Conservation (phyloP, 2,329 filamentous ascomycete genomes). For the Plenodomus biglobosus region DNA sequence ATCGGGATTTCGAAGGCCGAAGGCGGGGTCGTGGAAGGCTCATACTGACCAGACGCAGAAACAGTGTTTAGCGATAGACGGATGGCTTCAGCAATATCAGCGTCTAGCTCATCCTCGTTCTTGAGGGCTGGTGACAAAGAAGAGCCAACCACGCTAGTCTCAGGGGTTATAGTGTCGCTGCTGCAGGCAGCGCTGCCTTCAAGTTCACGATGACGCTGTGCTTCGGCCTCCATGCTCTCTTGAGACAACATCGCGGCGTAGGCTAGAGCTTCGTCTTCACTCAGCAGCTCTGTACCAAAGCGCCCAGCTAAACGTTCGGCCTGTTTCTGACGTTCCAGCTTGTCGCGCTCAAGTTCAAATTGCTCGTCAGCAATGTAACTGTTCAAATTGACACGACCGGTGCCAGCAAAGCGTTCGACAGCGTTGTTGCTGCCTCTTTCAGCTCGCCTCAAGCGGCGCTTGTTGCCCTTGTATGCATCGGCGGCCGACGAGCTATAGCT, state of each 20-base stretch:
- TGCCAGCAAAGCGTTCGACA: conserved; percentile 61
- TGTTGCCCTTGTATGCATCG: conserved; percentile 72
- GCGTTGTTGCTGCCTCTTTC: conserved; percentile 63
- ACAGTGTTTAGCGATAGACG: conserved; percentile 51
- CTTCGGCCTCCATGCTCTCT: conserved; percentile 55
- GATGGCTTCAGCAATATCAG: conserved; percentile 65
- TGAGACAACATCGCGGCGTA: conserved; percentile 65
- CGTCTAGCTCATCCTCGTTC: conserved; percentile 55
- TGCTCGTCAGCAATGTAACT: conserved; percentile 87
- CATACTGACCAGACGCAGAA: conserved; percentile 14
- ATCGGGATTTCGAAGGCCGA: conserved; percentile 50
- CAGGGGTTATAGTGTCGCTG: conserved; percentile 44
- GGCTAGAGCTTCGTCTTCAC: conserved; percentile 63
- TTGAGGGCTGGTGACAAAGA: conserved; percentile 35
- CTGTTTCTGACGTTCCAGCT: conserved; percentile 66
- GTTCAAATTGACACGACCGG: conserved; percentile 68
- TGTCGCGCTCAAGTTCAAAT: conserved; percentile 74
- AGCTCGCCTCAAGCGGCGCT: conserved; percentile 73
- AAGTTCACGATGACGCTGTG: conserved; percentile 51
- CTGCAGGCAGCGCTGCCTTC: conserved; percentile 41
- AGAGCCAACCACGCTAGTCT: conserved; percentile 31
- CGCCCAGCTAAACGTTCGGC: conserved; percentile 70
- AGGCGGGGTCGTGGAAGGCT: conserved; percentile 9
- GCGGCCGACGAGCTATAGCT: conserved; percentile 81
- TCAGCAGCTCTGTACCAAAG: conserved; percentile 78